phyloP scores from a whole-genome alignment of 192 early-diverging fungal species.

The Piromyces sp. region DNA sequence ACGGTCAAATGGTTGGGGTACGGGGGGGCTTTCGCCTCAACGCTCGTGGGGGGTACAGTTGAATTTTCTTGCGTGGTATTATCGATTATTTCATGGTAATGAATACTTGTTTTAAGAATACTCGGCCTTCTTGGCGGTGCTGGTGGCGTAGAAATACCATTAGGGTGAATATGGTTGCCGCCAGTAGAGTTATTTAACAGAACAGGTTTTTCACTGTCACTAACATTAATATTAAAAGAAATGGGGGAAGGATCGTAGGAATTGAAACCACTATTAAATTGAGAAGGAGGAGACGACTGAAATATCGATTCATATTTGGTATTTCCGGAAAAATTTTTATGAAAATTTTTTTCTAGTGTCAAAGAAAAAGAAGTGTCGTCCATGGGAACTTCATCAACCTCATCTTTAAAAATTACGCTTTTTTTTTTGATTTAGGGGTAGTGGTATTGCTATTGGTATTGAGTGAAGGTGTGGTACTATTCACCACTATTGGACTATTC shows the following conservation, averaged over 20 bases:
- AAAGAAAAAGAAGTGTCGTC: not conserved
- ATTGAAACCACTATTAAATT: not conserved
- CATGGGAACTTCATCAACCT: not conserved
- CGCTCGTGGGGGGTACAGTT: too few species aligned
- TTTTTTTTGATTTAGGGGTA: not conserved
- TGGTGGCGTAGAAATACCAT: too few species aligned
- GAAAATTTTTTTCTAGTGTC: not conserved
- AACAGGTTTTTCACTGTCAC: not conserved
- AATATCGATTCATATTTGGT: not conserved
- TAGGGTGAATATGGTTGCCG: too few species aligned
- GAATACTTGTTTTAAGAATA: not conserved
- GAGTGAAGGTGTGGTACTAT: too few species aligned
- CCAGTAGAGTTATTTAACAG: not conserved
- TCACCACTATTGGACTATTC: too few species aligned
- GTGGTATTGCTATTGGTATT: too few species aligned
- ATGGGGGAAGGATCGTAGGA: not conserved
- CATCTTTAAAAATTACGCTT: not conserved
- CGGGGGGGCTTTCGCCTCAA: too few species aligned
- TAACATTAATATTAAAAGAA: not conserved
- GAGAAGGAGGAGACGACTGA: not conserved
- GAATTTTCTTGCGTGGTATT: not conserved
- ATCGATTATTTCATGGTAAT: not conserved
- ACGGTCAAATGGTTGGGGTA: too few species aligned
- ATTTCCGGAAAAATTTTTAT: not conserved
- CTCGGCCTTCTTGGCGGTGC: not conserved